phyloP scores from a whole-genome alignment of 768 basidiomycete species.

The Termitomyces sp. region DNA sequence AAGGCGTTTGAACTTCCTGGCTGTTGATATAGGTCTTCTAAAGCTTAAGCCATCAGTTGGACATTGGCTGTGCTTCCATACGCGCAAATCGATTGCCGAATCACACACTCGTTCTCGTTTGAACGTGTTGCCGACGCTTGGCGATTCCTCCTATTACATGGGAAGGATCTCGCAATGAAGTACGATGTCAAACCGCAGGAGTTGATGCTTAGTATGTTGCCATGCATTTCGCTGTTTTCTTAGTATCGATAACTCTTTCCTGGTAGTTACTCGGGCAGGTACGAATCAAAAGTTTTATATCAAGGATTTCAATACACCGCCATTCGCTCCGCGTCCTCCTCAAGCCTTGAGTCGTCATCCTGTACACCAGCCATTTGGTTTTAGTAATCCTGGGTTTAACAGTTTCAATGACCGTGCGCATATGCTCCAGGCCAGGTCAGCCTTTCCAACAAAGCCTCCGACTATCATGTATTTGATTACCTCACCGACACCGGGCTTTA shows the following conservation, averaged over 20 bases:
- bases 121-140: constrained; percentile 32
- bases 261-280: constrained; percentile 42
- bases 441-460: constrained; percentile 26
- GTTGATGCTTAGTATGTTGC: constrained; percentile 35
- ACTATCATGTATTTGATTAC: constrained; percentile 42
- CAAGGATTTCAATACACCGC: too few species aligned
- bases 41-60: constrained; percentile 31
- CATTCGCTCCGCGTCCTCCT: neutral
- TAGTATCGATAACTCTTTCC: neutral
- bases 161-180: constrained; percentile 24
- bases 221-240: neutral
- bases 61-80: constrained; percentile 36
- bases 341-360: constrained; percentile 12
- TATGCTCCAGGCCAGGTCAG: constrained; percentile 2
- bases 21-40: neutral
- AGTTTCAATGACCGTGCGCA: neutral
- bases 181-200: constrained; percentile 37
- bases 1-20: neutral
- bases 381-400: constrained; percentile 7
- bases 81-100: constrained; percentile 33
- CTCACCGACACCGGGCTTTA: constrained; percentile 24
- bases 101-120: constrained; percentile 28
- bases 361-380: constrained; percentile 10
- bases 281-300: constrained; percentile 38
- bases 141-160: constrained; percentile 32